Evolutionary conservation across 2,329 filamentous ascomycete species (phyloP).

Genomic region (Talaromyces marneffei): DNA sequence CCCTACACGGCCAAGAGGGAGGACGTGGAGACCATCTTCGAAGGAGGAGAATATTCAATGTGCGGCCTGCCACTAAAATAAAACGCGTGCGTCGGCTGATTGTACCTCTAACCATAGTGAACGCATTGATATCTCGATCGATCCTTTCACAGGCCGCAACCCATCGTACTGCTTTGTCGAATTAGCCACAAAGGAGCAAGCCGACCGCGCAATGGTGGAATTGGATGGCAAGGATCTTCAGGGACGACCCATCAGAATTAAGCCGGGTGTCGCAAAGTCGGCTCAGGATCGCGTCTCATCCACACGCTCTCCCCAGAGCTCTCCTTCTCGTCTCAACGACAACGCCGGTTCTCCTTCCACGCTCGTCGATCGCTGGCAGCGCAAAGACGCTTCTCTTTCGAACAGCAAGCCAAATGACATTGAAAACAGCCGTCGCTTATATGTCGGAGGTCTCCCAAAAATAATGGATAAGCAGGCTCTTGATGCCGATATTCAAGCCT

Average conservation of each 20-base stretch:
- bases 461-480: constrained; percentile 39
- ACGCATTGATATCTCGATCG: constrained; percentile 62
- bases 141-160: constrained; percentile 62
- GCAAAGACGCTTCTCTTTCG: constrained; percentile 31
- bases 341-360: constrained; percentile 17
- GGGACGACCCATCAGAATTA: constrained; percentile 58
- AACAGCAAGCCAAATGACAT: constrained; percentile 27
- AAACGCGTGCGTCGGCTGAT: constrained; percentile 11
- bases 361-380: constrained; percentile 40
- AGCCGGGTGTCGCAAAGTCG: constrained; percentile 57
- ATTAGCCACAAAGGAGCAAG: constrained; percentile 52
- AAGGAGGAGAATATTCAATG: constrained; percentile 33
- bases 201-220: constrained; percentile 52
- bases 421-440: constrained; percentile 40
- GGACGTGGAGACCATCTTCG: constrained; percentile 47
- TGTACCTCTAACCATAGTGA: constrained; percentile 34
- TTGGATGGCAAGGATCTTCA: constrained; percentile 52
- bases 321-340: constrained; percentile 12
- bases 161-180: constrained; percentile 72
- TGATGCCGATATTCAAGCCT: constrained; percentile 37
- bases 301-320: constrained; percentile 20
- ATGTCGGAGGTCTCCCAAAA: constrained; percentile 43
- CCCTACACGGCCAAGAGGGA: constrained; percentile 49
- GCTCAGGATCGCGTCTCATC: constrained; percentile 24
- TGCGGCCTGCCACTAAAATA: constrained; percentile 16